Base-by-base conservation (phyloP, 208 protist genomes). In the Leishmania arabica region DNA sequence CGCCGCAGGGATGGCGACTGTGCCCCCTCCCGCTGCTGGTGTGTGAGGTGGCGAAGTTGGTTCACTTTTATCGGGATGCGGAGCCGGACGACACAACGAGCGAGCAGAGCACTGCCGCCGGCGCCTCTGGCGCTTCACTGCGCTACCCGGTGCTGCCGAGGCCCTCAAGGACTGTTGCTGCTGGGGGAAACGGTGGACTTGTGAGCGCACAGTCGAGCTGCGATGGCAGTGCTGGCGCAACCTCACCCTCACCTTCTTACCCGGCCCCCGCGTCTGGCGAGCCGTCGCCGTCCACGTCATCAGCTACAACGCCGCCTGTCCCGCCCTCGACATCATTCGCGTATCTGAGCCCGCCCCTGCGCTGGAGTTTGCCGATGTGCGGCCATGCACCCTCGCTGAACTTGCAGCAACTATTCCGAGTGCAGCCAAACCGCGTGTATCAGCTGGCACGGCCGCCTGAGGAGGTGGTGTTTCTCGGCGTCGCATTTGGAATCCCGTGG, bases 401-500 rank as follows among this genome's bases (percentile, higher is more conserved):
- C 53, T 72, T 82, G 17, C 13, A 42, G 15, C 54, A 70, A 42
- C 19, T 85, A 13, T 85, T 85, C 64, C 60, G 78, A 6, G 75
- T 80, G 47, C 15, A 37, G 56, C 78, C 78, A 24, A 5, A 31
- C 47, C 62, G 27, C 21, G 79, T 81, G 9, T 87, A 87, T 47
- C 75, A 60, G 13, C 71, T 87, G 3, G 13, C 42, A 0, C 58
- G 24, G 1, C 80, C 69, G 3, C 21, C 11, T 0, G 76, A 77
- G 42, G 75, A 84, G 45, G 91, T 92, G n/a, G 77, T 88, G 7
- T 93, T 95, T 77, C 54, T 92, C 13, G 91, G 91, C 34, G 81
- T 86, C 9, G 89, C 89, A 3, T 86, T 84, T 74, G 91, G 89
- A 37, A 60, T 95, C 21, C 88, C 88, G 17, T 95, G 91, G 91